Evolutionary conservation across 768 basidiomycete species (phyloP), one percentile per base, ranked within the genome.

Genomic region (Mycena crocata): DNA sequence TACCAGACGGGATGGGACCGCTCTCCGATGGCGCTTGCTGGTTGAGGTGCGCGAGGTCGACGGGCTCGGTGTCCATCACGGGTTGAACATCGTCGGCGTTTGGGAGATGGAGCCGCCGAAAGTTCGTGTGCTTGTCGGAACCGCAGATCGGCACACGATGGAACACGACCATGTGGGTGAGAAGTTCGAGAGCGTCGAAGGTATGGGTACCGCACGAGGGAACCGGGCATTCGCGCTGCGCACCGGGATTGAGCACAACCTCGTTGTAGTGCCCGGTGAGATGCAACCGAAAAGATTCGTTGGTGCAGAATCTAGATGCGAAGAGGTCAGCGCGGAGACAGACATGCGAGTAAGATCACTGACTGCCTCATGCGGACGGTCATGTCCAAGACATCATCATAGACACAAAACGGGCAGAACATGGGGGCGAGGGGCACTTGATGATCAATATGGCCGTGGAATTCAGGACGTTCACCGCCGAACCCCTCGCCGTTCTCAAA

Each of bases 101-200:
- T 9, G 62, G 52, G 13, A 63, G 62, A 12, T 45, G 42, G 8
- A 56, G 37, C 3, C 42, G 62, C 10, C 62, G 62, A 34, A 55
- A 24, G 13, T 1, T 2, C 21, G 35, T 45, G 54, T 63, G 62
- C 9, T 48, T 63, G 1, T 51, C 48, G 15, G 62, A 56, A 15
- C 62, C 62, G 48, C 62, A 63, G 32, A 64, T 57, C 17, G 62
- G 55, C 1, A 64, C 35, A 5, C 56, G 56, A 34, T 65, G 63
- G 30, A 21, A 65, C 1, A 39, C 28, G 15, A 65, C 28, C 14
- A 57, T 1, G n/a, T 65, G 63, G 39, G 2, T 5, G 30, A 65
- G 63, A 17, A 65, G 46, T 6, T 65, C 56, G 49, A 23, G 24
- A 26, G 48, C 2, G 28, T 26, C 23, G 34, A 65, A 65, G 10